These are phyloP conservation scores for Mangifera indica DNA, from an alignment of 345 rosid species.

Conservation along the genomic window DNA sequence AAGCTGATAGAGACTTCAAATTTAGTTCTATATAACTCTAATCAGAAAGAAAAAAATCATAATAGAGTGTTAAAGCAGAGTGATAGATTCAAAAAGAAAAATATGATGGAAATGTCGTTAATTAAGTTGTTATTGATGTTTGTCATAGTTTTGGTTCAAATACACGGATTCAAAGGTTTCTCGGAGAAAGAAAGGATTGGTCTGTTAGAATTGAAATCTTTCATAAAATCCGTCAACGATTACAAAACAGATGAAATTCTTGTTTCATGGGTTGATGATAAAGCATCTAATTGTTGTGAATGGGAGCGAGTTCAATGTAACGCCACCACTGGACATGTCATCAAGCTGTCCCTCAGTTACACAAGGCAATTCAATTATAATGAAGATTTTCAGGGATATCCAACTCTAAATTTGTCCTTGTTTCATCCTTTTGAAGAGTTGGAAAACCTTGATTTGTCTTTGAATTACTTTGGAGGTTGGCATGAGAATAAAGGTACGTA, in stretches of 20 bases:
- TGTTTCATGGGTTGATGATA: constrained; percentile 14
- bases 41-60: too few relatives aligned
- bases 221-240: background rate
- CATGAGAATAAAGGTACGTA: background rate
- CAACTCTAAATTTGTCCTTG: constrained; percentile 17
- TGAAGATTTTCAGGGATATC: background rate
- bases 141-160: background rate
- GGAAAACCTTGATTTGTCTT: background rate
- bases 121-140: background rate
- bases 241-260: background rate
- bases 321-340: constrained; percentile 1
- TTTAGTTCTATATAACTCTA: too few relatives aligned
- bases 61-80: too few relatives aligned
- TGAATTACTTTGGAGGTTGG: background rate
- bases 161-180: background rate
- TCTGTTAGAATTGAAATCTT: constrained; percentile 24
- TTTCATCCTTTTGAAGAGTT: constrained; percentile 15
- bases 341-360: background rate
- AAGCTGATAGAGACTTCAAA: too few relatives aligned
- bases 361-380: accelerated
- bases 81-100: too few relatives aligned
- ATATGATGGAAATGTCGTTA: background rate
- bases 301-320: constrained; percentile 18
- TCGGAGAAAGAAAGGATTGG: constrained; percentile 24
- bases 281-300: background rate